These are phyloP conservation scores for Haplosporangium gracile DNA, from an alignment of 192 early-diverging fungal species.

Conservation along the genomic window DNA sequence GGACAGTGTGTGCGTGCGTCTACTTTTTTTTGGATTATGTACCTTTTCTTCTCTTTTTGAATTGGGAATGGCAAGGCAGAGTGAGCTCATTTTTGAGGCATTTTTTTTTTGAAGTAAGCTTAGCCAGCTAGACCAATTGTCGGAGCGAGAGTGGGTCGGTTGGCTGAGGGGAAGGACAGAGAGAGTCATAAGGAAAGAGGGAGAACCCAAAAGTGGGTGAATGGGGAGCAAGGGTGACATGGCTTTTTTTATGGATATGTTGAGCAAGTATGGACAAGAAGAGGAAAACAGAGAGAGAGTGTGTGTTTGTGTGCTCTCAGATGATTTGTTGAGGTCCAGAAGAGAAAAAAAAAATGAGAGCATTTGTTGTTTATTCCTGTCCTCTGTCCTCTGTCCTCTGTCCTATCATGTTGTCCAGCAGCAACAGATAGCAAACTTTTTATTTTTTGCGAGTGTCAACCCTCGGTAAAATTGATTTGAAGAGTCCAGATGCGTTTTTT, in stretches of 20 bases:
- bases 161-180: neutral
- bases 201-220: neutral
- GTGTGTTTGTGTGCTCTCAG: neutral
- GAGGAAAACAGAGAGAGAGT: neutral
- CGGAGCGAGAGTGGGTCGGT: neutral
- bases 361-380: neutral
- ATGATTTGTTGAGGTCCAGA: neutral
- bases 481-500: conserved; percentile 2
- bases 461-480: neutral
- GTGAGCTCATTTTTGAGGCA: conserved; percentile 7
- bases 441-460: neutral
- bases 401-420: no score
- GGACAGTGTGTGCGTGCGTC: neutral
- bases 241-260: no score
- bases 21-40: neutral
- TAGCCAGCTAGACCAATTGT: neutral
- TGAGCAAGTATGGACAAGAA: neutral
- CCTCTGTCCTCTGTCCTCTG: no score
- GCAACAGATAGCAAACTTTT: neutral
- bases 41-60: neutral
- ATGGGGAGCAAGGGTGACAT: neutral
- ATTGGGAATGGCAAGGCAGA: neutral
- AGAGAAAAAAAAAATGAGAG: neutral
- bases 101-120: neutral
- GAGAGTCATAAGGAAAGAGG: neutral